Base-by-base conservation (phyloP, 2,329 filamentous ascomycete genomes). In the Monilinia aucupariae region DNA sequence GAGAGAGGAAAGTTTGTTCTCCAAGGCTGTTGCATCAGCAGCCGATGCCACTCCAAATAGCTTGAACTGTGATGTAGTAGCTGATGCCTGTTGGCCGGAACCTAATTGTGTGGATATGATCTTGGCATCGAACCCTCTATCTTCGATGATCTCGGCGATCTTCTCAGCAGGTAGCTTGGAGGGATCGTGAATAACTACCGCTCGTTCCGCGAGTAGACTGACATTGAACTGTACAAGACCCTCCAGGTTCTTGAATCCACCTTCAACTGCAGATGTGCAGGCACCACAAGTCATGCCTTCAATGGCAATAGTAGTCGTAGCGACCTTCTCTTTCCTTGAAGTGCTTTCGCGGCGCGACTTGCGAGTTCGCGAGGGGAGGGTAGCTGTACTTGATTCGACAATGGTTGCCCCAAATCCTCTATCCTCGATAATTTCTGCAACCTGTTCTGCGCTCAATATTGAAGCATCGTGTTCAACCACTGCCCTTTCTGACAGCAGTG, bases 241-340 rank as follows among this genome's bases (percentile, higher is more conserved):
- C 12, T 89, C 85, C 2, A 93, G 76, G 66, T 83, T 84, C 68
- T 85, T 84, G 76, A 99, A 94, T 4, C 89, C 91, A 58, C 85
- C 82, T 72, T 97, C 90, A 1, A 97, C 86, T 7, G 93, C 92
- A 1, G 93, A 93, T 0, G 94, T 97, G 76, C 94, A 99, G 49
- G 94, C 91, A 27, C 93, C 93, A 73, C 94, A 97, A 1, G 94
- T 99, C 94, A 99, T 99, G 58, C 94, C 94, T 69, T 94, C 91
- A 61, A 99, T 90, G 5, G 90, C 86, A 22, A 99, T 82, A 0
- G 92, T 97, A 0, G 92, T 97, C 0, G 85, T 90, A 63, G 87
- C 81, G 4, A 83, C 71, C 58, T 78, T 76, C 68, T 75, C 66
- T 56, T 64, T 69, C 45, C 43, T 66, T 25, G 47, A 56, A 12